These are phyloP conservation scores for Imleria badia DNA, from an alignment of 768 basidiomycete genomes.

Conservation along the genomic window DNA sequence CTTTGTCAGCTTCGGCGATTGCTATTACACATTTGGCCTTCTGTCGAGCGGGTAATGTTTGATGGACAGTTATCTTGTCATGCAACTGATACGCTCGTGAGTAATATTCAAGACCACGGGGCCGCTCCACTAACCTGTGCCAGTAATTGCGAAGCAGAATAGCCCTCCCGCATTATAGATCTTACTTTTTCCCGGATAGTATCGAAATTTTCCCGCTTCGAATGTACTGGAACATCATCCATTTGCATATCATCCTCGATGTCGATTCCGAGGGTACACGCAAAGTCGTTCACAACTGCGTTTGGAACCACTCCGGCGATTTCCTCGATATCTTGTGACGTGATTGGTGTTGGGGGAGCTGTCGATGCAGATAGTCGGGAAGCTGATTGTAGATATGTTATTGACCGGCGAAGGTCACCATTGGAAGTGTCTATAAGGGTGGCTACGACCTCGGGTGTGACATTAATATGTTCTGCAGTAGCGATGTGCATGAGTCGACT, in stretches of 20 bases:
- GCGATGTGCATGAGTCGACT: constrained; percentile 81
- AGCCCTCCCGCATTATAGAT: constrained; percentile 81
- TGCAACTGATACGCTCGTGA: constrained; percentile 61
- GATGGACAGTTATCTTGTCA: constrained; percentile 83
- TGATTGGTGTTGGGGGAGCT: constrained; percentile 70
- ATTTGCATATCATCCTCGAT: constrained; percentile 53
- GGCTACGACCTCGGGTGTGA: constrained; percentile 59
- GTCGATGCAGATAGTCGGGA: constrained; percentile 80
- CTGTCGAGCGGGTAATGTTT: constrained; percentile 72
- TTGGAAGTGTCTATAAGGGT: constrained; percentile 77
- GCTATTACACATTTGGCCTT: constrained; percentile 80
- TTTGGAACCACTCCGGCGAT: constrained; percentile 95
- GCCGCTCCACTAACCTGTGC: constrained; percentile 62
- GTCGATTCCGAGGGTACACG: constrained; percentile 71
- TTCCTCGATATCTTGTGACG: constrained; percentile 82
- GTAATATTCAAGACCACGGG: constrained; percentile 2
- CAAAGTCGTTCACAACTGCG: constrained; percentile 65
- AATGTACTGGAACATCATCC: constrained; percentile 31
- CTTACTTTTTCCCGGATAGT: constrained; percentile 71
- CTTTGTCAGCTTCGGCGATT: constrained; percentile 95
- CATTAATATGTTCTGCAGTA: constrained; percentile 61
- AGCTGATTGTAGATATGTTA: constrained; percentile 97
- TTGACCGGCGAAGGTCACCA: constrained; percentile 94
- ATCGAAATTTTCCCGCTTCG: constrained; percentile 48
- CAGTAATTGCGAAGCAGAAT: constrained; percentile 86